Base-by-base conservation (phyloP, 345 rosid genomes). In the Ceriops decandra region DNA sequence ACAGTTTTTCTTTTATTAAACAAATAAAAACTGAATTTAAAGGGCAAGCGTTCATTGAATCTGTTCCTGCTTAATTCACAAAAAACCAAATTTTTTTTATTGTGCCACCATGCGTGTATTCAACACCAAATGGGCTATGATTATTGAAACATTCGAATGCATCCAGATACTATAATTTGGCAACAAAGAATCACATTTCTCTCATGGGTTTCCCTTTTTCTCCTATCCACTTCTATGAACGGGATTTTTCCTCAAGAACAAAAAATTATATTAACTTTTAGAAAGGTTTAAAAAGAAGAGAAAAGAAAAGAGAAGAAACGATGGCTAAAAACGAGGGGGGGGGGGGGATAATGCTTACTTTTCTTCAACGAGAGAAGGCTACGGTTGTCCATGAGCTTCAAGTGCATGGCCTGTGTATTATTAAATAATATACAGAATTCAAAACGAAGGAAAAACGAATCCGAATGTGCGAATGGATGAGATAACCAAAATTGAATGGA, bases 361-460 rank as follows among this genome's bases (percentile, higher is more conserved):
- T 65, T 72, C 72, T 74, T 82, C 64, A 84, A 82, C 77, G 87
- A 95, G 62, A 88, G 95, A 66, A 90, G 97, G 79, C 73, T 61
- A 68, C 95, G 90, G 71, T 31, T 68, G 32, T 74, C 68, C 79
- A 58, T 76, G 79, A 24, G 75, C 59, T 62, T 71, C 74, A 56
- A 82, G 71, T 60, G 71, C 70, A 74, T 80, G 79, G 80, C 82
- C 97, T 90, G 84, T 77, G 67, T 60, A n/a, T 59, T 2, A 26
- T 16, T 21, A 19, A 51, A 19, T 9, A 22, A 58, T 36, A 36
- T 38, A 38, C 10, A 19, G 7, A 28, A 26, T 5, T 26, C 1
- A 67, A 57, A 60, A 17, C 1, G 13, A 36, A 36, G 46, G 13
- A 36, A 36, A 9, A 36, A 36, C 47, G 54, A 53, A 56, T 30